Conservation (phyloP, 1,139 yeast species). For the Arxiozyma telluris region DNA sequence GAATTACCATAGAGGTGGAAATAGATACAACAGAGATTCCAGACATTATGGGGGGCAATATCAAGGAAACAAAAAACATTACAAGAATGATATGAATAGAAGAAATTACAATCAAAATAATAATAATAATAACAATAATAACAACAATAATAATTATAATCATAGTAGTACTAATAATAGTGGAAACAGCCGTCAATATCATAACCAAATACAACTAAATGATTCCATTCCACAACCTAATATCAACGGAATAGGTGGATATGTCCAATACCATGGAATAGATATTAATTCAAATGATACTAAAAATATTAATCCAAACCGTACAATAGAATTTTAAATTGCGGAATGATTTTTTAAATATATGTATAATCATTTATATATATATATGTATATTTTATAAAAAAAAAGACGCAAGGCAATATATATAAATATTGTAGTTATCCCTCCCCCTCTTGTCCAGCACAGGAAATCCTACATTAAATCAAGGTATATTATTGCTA, state of each 20-base stretch:
- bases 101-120: constrained; percentile 12
- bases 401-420: background rate
- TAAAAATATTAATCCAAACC: background rate
- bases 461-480: no score
- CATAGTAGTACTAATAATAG: constrained; percentile 2
- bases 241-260: constrained; percentile 24
- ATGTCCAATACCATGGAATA: constrained; percentile 22
- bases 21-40: constrained; percentile 5
- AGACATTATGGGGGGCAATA: constrained; percentile 6
- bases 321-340: constrained; percentile 3
- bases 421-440: background rate
- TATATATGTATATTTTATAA: background rate
- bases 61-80: constrained; percentile 10
- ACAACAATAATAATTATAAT: constrained; percentile 10
- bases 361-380: background rate
- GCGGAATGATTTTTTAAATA: background rate
- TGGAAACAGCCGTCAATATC: constrained; percentile 14
- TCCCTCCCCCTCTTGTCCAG: no score
- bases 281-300: background rate
- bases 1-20: constrained; percentile 17
- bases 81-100: constrained; percentile 6
- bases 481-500: background rate
- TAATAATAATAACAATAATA: constrained; percentile 15
- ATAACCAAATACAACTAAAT: constrained; percentile 6
- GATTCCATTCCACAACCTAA: constrained; percentile 9